A percentile compares a stretch with the other conserved stretches of the same genome.
These are phyloP conservation scores for Atkinsonella hypoxylon DNA, from an alignment of 2,329 filamentous ascomycete species.

Conservation along the genomic window DNA sequence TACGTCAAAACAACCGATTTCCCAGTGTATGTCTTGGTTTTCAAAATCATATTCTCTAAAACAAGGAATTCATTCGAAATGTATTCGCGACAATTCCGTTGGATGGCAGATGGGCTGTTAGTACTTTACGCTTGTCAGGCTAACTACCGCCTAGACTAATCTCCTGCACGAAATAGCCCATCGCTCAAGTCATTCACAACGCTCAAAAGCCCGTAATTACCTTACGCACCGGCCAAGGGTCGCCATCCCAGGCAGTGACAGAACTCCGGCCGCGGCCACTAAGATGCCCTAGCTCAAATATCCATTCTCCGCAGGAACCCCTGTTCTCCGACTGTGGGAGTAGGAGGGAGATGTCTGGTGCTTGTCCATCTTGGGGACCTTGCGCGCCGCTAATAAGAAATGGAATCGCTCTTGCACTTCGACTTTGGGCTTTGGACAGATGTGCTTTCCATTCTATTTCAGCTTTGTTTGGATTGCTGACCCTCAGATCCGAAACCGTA, in stretches of 20 bases:
- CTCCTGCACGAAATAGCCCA: background rate
- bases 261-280: conserved; percentile 1
- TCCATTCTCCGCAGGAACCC: conserved; percentile 4
- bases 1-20: background rate
- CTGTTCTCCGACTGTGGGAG: background rate
- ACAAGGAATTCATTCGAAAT: background rate
- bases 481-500: background rate
- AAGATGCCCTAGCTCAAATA: background rate
- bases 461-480: background rate
- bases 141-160: conserved; percentile 1
- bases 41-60: background rate
- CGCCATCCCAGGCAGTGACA: conserved; percentile 3
- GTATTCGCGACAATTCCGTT: background rate
- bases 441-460: background rate
- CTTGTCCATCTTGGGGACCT: conserved; percentile 2
- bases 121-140: conserved; percentile 2
- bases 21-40: background rate
- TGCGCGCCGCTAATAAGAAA: conserved; percentile 4
- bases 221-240: background rate
- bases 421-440: background rate
- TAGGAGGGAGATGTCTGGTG: background rate
- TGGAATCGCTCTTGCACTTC: conserved; percentile 1
- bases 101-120: background rate
- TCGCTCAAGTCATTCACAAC: background rate
- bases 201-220: background rate